Conservation (phyloP, 1,284 basidiomycete genomes). For the Trichosporon sp. region DNA sequence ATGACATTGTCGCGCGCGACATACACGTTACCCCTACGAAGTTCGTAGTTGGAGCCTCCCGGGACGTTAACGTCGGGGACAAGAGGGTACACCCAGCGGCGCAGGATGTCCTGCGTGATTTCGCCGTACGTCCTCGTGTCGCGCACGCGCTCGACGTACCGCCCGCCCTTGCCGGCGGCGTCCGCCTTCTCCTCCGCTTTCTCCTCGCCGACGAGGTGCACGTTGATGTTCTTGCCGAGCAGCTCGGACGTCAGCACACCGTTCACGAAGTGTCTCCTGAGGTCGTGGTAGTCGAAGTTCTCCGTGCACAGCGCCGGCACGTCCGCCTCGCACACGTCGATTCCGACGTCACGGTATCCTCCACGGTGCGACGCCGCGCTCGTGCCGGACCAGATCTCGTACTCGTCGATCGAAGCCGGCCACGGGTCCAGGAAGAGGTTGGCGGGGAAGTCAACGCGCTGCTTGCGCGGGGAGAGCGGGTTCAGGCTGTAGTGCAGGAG, state of each 20-base stretch:
- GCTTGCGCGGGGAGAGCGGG: slow-evolving; percentile 38
- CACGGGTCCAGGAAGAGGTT: slow-evolving; percentile 55
- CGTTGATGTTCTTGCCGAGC: slow-evolving; percentile 89
- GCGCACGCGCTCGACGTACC: slow-evolving; percentile 81
- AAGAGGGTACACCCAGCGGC: slow-evolving; percentile 89
- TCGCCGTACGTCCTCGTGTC: slow-evolving; percentile 87
- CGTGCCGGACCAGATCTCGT: slow-evolving; percentile 78
- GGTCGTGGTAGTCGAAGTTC: slow-evolving; percentile 95
- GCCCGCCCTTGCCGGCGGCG: slow-evolving; percentile 51
- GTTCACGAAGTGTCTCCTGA: slow-evolving; percentile 88
- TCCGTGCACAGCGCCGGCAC: slow-evolving; percentile 94
- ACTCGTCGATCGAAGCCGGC: slow-evolving; percentile 53
- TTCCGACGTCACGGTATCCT: slow-evolving; percentile 49
- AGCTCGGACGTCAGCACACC: slow-evolving; percentile 95
- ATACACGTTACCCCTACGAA: slow-evolving; percentile 79
- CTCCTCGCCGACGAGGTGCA: slow-evolving; percentile 66
- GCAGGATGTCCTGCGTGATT: slow-evolving; percentile 85
- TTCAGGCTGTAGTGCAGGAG: slow-evolving; percentile 46
- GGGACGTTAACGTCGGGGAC: slow-evolving; percentile 91
- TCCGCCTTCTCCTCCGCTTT: slow-evolving; percentile 13
- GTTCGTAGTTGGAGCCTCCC: slow-evolving; percentile 71
- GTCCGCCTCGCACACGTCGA: slow-evolving; percentile 54
- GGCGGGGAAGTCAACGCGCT: slow-evolving; percentile 43
- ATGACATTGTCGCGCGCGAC: slow-evolving; percentile 69
- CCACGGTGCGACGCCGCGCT: slow-evolving; percentile 26